Percentiles rank a stretch among this genome's conserved stretches.
These are phyloP conservation scores for Hericium coralloides DNA, from an alignment of 768 basidiomycete genomes.

Conservation along the genomic window DNA sequence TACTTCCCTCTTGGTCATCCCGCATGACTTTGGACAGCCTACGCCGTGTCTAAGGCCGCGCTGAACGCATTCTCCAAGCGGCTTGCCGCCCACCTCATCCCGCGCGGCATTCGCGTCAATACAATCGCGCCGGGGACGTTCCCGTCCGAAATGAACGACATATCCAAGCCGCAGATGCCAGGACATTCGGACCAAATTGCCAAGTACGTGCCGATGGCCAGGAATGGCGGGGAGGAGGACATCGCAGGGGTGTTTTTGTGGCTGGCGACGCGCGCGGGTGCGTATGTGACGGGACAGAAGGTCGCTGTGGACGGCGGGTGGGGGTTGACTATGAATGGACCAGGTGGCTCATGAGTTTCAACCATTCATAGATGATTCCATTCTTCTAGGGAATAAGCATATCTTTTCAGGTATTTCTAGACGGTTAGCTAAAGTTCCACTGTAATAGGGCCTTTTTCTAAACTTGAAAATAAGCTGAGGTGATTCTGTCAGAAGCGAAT, in stretches of 20 bases:
- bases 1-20: no score
- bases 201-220: slow-evolving; percentile 44
- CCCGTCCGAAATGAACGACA: neutral
- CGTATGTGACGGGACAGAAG: slow-evolving; percentile 69
- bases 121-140: neutral
- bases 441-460: no score
- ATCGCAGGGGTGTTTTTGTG: slow-evolving; percentile 70
- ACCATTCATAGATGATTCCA: no score
- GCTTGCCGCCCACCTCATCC: neutral
- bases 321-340: slow-evolving; percentile 19
- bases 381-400: no score
- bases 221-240: slow-evolving; percentile 52
- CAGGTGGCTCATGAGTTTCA: no score
- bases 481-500: no score
- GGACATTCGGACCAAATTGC: slow-evolving; percentile 28
- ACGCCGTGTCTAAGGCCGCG: neutral
- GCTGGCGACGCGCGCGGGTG: slow-evolving; percentile 66
- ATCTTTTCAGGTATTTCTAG: no score
- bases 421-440: no score
- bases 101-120: neutral
- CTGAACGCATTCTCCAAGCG: neutral
- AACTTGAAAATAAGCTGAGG: no score
- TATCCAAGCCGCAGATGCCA: slow-evolving; percentile 27
- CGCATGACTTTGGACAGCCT: no score
- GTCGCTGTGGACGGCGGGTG: slow-evolving; percentile 67